These are phyloP conservation scores for Penicillium steckii DNA, from an alignment of 495 filamentous ascomycete species.

Conservation along the genomic window DNA sequence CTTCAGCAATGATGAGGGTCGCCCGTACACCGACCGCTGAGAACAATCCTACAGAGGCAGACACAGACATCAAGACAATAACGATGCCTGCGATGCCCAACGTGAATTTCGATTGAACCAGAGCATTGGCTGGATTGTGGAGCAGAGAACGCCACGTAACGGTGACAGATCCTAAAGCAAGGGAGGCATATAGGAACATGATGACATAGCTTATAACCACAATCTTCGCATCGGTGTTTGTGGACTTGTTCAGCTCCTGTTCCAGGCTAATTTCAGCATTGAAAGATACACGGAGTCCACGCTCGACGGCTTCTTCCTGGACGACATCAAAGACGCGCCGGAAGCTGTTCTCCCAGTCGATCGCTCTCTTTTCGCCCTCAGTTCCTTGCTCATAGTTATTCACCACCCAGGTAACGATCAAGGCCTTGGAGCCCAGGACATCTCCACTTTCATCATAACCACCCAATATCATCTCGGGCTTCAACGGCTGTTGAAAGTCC, in stretches of 20 bases:
- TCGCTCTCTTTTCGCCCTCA: conserved; percentile 63
- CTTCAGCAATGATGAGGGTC: conserved; percentile 95
- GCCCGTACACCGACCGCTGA: conserved; percentile 87
- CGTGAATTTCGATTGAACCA: conserved; percentile 95
- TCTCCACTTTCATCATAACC: conserved; percentile 67
- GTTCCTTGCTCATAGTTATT: conserved; percentile 80
- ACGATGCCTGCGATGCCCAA: conserved; percentile 88
- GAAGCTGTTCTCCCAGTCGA: conserved; percentile 85
- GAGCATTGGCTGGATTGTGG: conserved; percentile 72
- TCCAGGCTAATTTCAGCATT: conserved; percentile 92
- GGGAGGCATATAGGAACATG: conserved; percentile 96
- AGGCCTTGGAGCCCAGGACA: conserved; percentile 70
- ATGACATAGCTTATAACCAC: conserved; percentile 95
- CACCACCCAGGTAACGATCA: conserved; percentile 95
- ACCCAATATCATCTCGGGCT: conserved; percentile 81
- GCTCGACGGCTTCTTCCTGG: conserved; percentile 74
- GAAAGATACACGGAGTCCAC: conserved; percentile 85
- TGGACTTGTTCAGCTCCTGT: conserved; percentile 90
- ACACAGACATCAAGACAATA: conserved; percentile 97
- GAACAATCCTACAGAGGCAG: conserved; percentile 89
- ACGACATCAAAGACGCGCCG: conserved; percentile 66
- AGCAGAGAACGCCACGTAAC: conserved; percentile 71
- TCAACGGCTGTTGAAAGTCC: conserved; percentile 79
- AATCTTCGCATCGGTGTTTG: conserved; percentile 97
- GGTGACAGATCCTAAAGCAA: conserved; percentile 86